These are phyloP conservation scores for Gyrodon lividus DNA, from an alignment of 768 basidiomycete species.

Conservation along the genomic window DNA sequence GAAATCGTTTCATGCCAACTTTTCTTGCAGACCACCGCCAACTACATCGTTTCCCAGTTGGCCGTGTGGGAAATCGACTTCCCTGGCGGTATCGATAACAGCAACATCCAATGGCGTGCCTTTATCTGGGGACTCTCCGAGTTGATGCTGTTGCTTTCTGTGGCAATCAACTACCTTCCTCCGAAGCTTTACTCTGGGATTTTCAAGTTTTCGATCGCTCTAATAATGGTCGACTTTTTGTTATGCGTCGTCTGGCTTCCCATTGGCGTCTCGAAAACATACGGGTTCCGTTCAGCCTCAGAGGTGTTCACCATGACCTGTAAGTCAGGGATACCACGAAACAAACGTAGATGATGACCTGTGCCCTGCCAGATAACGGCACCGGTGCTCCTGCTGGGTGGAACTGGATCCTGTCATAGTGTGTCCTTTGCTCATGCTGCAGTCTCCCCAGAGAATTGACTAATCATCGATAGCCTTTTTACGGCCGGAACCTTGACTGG, in stretches of 20 bases:
- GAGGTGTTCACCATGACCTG: conserved; percentile 84
- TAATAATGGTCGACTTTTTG: conserved; percentile 86
- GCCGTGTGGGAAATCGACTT: conserved; percentile 78
- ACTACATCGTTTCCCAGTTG: conserved; percentile 85
- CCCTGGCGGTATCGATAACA: conserved; percentile 70
- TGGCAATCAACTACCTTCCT: conserved; percentile 84
- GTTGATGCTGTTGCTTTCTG: conserved; percentile 61
- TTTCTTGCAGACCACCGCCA: conserved; percentile 68
- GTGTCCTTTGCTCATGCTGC: conserved; percentile 19
- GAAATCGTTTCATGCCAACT: background rate
- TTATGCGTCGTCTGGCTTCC: conserved; percentile 91
- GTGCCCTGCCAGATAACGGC: conserved; percentile 64
- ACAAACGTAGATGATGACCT: background rate
- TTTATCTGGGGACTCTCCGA: conserved; percentile 85
- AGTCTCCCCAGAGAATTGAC: background rate
- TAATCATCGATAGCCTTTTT: conserved; percentile 63
- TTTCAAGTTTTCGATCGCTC: conserved; percentile 70
- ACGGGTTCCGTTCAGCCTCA: conserved; percentile 80
- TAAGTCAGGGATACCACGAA: conserved; percentile 46
- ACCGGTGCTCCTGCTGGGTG: conserved; percentile 83
- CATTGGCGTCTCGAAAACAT: conserved; percentile 84
- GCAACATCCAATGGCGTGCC: conserved; percentile 83
- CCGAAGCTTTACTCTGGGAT: conserved; percentile 69
- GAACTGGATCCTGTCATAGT: conserved; percentile 94
- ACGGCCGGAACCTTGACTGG: conserved; percentile 87